Evolutionary conservation across 441 rosid genomes (phyloP).

Genomic region (Hura crepitans): DNA sequence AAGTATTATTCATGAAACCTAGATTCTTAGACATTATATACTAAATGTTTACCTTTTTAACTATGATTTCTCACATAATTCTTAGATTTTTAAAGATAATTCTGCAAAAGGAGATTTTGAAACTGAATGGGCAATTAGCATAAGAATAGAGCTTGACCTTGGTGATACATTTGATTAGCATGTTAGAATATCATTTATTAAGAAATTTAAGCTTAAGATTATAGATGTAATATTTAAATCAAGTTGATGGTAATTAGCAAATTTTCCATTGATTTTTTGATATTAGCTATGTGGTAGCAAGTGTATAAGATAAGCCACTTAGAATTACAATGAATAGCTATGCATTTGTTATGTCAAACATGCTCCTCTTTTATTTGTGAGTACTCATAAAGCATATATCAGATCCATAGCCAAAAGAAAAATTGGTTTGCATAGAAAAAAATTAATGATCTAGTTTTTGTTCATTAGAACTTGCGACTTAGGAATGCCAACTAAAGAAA

Average conservation of each 20-base stretch:
- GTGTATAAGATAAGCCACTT: conserved; percentile 76
- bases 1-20: no score
- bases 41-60: not conserved
- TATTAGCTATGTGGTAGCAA: conserved; percentile 84
- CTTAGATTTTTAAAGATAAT: conserved; percentile 69
- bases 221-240: not conserved
- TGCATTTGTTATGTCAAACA: conserved; percentile 80
- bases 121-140: conserved; percentile 70
- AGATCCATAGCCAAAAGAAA: conserved; percentile 47
- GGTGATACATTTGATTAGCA: conserved; percentile 33
- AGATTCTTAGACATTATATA: no score
- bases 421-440: conserved; percentile 52
- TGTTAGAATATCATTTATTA: not conserved
- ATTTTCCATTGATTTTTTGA: not conserved
- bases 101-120: conserved; percentile 79
- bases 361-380: conserved; percentile 72
- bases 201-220: not conserved
- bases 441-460: conserved; percentile 53
- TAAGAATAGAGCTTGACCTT: conserved; percentile 77
- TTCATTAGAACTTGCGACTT: conserved; percentile 69
- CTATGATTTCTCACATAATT: not conserved
- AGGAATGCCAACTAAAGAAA: conserved; percentile 50
- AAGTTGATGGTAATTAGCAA: not conserved
- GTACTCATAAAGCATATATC: conserved; percentile 64
- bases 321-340: conserved; percentile 76